A percentile compares a stretch with the other conserved stretches of the same genome.
Evolutionary conservation across 805 yeast genomes (phyloP).

Genomic region (Komagataella kurtzmanii): DNA sequence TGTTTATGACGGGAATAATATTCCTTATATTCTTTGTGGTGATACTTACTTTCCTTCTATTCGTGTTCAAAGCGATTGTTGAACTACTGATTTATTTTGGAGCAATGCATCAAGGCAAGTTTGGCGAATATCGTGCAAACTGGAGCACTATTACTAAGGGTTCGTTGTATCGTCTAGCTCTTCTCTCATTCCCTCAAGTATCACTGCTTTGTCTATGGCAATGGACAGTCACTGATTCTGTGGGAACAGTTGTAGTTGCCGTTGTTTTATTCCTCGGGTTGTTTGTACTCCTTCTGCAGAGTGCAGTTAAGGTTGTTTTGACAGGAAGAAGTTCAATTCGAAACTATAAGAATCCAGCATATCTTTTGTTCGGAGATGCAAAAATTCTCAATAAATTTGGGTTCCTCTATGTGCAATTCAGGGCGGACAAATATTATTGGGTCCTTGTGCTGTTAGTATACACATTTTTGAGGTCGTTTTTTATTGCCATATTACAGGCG

Average conservation of each 20-base stretch:
- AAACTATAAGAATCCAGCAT: slow-evolving; percentile 84
- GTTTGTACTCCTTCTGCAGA: slow-evolving; percentile 50
- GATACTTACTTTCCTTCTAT: slow-evolving; percentile 39
- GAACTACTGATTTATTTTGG: slow-evolving; percentile 50
- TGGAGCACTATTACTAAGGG: slow-evolving; percentile 87
- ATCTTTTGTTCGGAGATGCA: slow-evolving; percentile 74
- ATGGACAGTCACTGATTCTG: slow-evolving; percentile 69
- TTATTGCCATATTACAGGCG: slow-evolving; percentile 76
- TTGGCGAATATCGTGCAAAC: slow-evolving; percentile 63
- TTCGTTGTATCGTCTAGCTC: slow-evolving; percentile 67
- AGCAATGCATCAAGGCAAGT: slow-evolving; percentile 47
- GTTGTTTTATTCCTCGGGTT: slow-evolving; percentile 49
- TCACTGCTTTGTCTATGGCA: slow-evolving; percentile 81
- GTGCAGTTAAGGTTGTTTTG: slow-evolving; percentile 59
- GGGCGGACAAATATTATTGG: slow-evolving; percentile 83
- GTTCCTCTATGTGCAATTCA: slow-evolving; percentile 80
- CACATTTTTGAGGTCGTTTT: slow-evolving; percentile 58
- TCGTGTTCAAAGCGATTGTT: slow-evolving; percentile 53
- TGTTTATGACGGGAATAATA: slow-evolving; percentile 78
- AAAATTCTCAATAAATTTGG: slow-evolving; percentile 78
- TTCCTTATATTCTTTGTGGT: slow-evolving; percentile 72
- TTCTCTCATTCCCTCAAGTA: slow-evolving; percentile 82
- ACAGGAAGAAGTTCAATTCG: slow-evolving; percentile 60
- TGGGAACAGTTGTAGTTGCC: slow-evolving; percentile 74
- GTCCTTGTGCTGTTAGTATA: slow-evolving; percentile 51